Percentiles rank a stretch among this genome's conserved stretches.
Evolutionary conservation across 75 land plant species (phyloP).

Genomic region (Pseudotsuga menziesii): DNA sequence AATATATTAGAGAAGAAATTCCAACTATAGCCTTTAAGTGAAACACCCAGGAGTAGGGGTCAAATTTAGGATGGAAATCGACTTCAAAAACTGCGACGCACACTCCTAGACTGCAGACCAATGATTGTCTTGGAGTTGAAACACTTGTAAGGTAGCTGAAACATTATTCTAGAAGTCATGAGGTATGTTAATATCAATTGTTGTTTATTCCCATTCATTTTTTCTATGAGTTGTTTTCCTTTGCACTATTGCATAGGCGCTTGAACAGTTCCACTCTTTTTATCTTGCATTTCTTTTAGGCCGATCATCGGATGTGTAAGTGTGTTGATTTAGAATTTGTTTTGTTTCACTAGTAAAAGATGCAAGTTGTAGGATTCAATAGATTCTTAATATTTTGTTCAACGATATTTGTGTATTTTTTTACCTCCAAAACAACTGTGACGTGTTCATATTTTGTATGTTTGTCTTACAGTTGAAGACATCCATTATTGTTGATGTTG

Average conservation of each 20-base stretch:
- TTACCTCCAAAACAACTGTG: background rate
- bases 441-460: too few species aligned
- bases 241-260: too few species aligned
- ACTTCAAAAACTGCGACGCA: slow-evolving; percentile 42
- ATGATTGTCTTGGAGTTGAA: slow-evolving; percentile 98
- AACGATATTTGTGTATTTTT: background rate
- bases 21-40: slow-evolving; percentile 95
- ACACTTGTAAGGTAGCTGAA: slow-evolving; percentile 81
- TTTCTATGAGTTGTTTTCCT: background rate
- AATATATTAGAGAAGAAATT: slow-evolving; percentile 87
- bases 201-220: background rate
- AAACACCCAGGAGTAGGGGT: slow-evolving; percentile 83
- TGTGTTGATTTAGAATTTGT: background rate
- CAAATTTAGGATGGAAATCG: slow-evolving; percentile 77
- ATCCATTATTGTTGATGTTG: slow-evolving; percentile 87
- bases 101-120: slow-evolving; percentile 51
- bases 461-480: slow-evolving; percentile 62
- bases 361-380: background rate
- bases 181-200: slow-evolving; percentile 33
- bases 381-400: background rate
- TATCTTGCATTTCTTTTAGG: background rate
- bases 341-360: background rate
- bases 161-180: slow-evolving; percentile 87
- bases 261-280: background rate
- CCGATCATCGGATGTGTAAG: background rate